Evolutionary conservation across 2,329 filamentous ascomycete genomes (phyloP).

Genomic region (Beauveria bassiana): DNA sequence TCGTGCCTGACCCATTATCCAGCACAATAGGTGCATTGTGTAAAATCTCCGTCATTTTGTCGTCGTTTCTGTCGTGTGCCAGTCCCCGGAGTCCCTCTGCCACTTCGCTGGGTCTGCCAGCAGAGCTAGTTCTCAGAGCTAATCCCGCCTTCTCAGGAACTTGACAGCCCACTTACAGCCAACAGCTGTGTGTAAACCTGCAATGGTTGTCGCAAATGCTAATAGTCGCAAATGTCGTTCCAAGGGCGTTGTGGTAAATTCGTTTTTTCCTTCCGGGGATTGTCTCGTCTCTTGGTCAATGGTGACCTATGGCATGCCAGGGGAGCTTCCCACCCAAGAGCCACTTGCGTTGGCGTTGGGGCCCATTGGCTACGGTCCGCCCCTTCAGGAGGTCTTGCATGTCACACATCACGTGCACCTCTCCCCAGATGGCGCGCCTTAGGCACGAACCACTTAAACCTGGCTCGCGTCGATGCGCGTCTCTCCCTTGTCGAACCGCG

Average conservation of each 20-base stretch:
- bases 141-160: background rate
- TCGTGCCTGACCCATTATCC: slow-evolving; percentile 97
- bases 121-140: slow-evolving; percentile 1
- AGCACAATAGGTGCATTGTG: slow-evolving; percentile 98
- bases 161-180: slow-evolving; percentile 7
- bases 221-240: background rate
- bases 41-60: slow-evolving; percentile 53
- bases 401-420: slow-evolving; percentile 24
- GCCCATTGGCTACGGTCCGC: slow-evolving; percentile 15
- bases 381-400: slow-evolving; percentile 19
- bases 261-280: background rate
- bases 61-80: background rate
- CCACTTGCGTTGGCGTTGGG: slow-evolving; percentile 15
- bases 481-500: slow-evolving; percentile 25
- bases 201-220: background rate
- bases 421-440: slow-evolving; percentile 18
- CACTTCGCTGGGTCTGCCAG: background rate
- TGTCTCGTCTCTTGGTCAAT: slow-evolving; percentile 7
- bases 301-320: slow-evolving; percentile 6
- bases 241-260: background rate
- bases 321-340: slow-evolving; percentile 7
- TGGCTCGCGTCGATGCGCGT: slow-evolving; percentile 31
- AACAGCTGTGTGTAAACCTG: background rate
- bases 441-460: slow-evolving; percentile 29
- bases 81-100: background rate